Conservation (phyloP, 495 filamentous ascomycete genomes). For the Oidiodendron maius region DNA sequence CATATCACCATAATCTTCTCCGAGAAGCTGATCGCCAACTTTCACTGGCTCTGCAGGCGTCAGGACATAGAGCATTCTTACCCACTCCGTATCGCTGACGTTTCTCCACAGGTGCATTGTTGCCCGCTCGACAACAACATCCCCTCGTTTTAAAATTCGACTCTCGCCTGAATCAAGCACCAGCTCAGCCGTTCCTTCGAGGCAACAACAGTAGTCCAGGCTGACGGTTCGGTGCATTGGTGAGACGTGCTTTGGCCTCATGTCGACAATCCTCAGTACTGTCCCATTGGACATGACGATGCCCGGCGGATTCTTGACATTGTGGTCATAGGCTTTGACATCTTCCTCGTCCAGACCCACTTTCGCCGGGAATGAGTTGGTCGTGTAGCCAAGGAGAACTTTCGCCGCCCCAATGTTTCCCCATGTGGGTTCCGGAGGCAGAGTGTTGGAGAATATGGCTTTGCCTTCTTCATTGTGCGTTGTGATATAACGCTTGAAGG, state of each 20-base stretch:
- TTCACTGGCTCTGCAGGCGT: conserved; percentile 35
- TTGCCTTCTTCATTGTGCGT: conserved; percentile 10
- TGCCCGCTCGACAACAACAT: conserved; percentile 58
- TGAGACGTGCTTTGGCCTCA: conserved; percentile 45
- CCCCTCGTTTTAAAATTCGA: conserved; percentile 49
- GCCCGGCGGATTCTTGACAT: conserved; percentile 12
- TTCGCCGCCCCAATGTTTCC: conserved; percentile 6
- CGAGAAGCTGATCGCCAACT: conserved; percentile 40
- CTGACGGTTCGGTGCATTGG: conserved; percentile 68
- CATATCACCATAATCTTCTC: background rate
- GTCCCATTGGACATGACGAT: conserved; percentile 30
- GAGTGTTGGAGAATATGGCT: conserved; percentile 1
- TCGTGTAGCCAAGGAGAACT: conserved; percentile 12
- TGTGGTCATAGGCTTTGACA: conserved; percentile 3
- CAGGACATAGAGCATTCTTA: conserved; percentile 52
- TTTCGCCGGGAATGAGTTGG: conserved; percentile 10
- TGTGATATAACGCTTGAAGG: conserved; percentile 14
- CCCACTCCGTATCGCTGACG: conserved; percentile 40
- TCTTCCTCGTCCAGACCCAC: background rate
- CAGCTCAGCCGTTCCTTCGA: conserved; percentile 68
- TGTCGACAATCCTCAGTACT: conserved; percentile 56
- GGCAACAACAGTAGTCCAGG: conserved; percentile 68
- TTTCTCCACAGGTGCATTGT: conserved; percentile 71
- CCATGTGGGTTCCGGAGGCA: conserved; percentile 3
- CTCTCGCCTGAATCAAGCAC: conserved; percentile 55